A percentile compares a stretch with the other conserved stretches of the same genome.
Evolutionary conservation across 148 eudicot species (phyloP).

Genomic region (Suaeda aralocaspica): DNA sequence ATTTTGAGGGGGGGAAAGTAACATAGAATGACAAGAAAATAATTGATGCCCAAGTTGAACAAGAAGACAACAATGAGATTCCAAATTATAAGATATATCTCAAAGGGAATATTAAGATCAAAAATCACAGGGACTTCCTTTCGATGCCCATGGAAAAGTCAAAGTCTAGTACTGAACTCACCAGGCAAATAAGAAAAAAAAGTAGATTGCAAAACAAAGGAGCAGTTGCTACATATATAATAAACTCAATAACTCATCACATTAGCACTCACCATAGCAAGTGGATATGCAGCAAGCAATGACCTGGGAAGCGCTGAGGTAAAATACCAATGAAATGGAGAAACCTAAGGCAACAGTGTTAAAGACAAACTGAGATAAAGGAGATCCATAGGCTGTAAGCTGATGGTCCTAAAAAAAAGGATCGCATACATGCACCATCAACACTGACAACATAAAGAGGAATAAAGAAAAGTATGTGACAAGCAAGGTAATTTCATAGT

Average conservation of each 20-base stretch:
- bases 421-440: neutral
- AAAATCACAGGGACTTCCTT: neutral
- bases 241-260: neutral
- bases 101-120: neutral
- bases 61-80: neutral
- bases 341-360: conserved; percentile 45
- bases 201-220: neutral
- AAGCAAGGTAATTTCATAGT: conserved; percentile 6
- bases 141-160: neutral
- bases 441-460: neutral
- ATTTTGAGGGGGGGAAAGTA: neutral
- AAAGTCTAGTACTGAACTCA: neutral
- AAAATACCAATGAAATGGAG: conserved; percentile 91
- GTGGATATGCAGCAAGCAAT: conserved; percentile 88
- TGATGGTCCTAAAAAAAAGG: neutral
- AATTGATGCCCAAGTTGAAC: neutral
- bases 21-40: conserved; percentile 1
- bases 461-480: neutral
- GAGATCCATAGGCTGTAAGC: conserved; percentile 5
- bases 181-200: neutral
- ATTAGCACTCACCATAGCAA: conserved; percentile 78
- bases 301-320: conserved; percentile 97
- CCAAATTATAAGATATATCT: conserved; percentile 1
- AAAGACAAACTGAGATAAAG: conserved; percentile 34
- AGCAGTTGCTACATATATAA: neutral